Percentiles rank a stretch among this genome's conserved stretches.
Evolutionary conservation across 768 basidiomycete species (phyloP).

Genomic region (Boletus pseudo-olivaceus): DNA sequence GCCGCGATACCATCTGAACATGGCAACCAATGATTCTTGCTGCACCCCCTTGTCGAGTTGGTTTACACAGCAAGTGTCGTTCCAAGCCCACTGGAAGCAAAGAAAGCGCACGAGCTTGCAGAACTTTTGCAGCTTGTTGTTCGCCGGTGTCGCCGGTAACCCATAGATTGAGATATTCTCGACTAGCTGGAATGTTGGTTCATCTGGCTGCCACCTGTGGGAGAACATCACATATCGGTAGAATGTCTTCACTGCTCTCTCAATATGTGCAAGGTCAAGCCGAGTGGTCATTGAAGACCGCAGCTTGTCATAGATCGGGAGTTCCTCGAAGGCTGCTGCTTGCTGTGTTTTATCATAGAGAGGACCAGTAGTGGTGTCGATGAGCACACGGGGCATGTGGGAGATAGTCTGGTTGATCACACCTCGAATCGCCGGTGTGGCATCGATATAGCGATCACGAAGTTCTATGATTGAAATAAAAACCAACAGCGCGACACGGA

Average conservation of each 20-base stretch:
- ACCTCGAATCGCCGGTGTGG: neutral
- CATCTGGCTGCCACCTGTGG: neutral
- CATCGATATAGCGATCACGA: neutral
- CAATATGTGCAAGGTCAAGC: neutral
- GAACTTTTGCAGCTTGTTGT: neutral
- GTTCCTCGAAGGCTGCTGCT: constrained; percentile 1
- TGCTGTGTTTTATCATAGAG: neutral
- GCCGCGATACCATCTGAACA: constrained; percentile 12
- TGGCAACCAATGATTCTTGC: constrained; percentile 8
- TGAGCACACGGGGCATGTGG: constrained; percentile 1
- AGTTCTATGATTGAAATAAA: neutral
- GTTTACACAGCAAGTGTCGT: constrained; percentile 10
- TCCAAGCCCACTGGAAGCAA: constrained; percentile 6
- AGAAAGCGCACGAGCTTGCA: neutral
- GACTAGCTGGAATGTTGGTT: neutral
- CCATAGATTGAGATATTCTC: neutral
- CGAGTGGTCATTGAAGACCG: neutral
- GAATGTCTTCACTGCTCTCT: neutral
- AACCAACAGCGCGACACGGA: neutral
- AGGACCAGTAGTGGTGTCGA: constrained; percentile 2
- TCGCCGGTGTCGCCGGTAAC: neutral
- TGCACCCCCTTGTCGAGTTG: neutral
- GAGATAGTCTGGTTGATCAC: neutral
- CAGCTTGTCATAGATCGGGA: constrained; percentile 1
- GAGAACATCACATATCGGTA: constrained; percentile 8